phyloP scores from a whole-genome alignment of 495 filamentous ascomycete genomes.

The Aspergillus conjunctus region DNA sequence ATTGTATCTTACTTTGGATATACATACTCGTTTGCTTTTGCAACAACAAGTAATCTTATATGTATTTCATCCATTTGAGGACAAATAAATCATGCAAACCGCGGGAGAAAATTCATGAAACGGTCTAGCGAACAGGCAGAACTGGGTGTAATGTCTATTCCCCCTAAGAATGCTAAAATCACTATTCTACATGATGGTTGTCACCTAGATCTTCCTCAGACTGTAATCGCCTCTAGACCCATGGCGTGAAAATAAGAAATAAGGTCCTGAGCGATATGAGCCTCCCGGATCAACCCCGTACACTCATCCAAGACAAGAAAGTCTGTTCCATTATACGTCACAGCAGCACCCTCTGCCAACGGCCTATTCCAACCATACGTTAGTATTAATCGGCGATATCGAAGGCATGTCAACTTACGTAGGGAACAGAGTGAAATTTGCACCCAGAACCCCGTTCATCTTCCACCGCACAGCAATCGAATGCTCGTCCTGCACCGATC shows the following conservation, averaged over 20 bases:
- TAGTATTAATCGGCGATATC: not conserved
- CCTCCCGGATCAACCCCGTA: not conserved
- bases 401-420: not conserved
- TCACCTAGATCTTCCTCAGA: slow-evolving; percentile 4
- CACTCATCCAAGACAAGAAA: not conserved
- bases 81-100: too few relatives aligned
- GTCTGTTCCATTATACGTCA: not conserved
- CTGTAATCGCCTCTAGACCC: slow-evolving; percentile 29
- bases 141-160: too few relatives aligned
- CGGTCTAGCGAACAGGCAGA: too few relatives aligned
- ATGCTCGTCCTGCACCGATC: not conserved
- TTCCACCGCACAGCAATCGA: not conserved
- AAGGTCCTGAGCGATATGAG: not conserved
- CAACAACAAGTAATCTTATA: too few relatives aligned
- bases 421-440: not conserved
- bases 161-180: too few relatives aligned
- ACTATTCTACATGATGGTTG: too few relatives aligned
- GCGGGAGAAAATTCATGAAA: too few relatives aligned
- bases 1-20: too few relatives aligned
- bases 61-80: too few relatives aligned
- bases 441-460: not conserved
- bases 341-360: not conserved
- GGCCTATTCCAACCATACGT: not conserved
- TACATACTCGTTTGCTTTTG: too few relatives aligned
- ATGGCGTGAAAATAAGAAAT: slow-evolving; percentile 16